Conservation (phyloP, 2,329 filamentous ascomycete genomes). For the Aspergillus costaricaensis region DNA sequence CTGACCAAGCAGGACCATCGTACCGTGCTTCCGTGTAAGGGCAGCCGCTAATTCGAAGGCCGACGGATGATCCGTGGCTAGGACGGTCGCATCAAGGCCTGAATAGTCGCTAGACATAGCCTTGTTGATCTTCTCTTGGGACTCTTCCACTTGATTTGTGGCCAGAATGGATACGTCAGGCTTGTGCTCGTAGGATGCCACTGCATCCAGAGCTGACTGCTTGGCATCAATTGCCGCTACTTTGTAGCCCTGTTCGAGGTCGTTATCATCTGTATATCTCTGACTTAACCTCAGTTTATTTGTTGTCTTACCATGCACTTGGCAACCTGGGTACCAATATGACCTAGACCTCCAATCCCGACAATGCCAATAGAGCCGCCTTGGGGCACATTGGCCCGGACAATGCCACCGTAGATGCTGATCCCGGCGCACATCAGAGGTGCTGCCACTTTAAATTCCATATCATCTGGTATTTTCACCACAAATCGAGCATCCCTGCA, state of each 20-base stretch:
- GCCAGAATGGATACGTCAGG: background rate
- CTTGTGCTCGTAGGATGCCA: background rate
- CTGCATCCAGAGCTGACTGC: background rate
- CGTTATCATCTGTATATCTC: too few relatives aligned
- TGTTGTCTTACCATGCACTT: background rate
- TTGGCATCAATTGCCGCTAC: background rate
- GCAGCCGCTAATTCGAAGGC: background rate
- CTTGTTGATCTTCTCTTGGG: background rate
- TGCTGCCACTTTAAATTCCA: background rate
- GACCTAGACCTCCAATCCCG: background rate
- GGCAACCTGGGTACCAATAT: background rate
- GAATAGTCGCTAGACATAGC: background rate
- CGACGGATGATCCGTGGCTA: background rate
- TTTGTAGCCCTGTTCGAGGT: background rate
- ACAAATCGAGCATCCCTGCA: background rate
- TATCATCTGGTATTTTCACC: background rate
- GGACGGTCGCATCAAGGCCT: background rate
- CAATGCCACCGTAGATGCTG: background rate
- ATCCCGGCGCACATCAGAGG: background rate
- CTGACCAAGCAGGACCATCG: constrained; percentile 62
- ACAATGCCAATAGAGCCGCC: background rate
- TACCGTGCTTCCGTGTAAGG: constrained; percentile 61
- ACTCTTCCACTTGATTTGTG: background rate
- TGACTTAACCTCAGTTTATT: too few relatives aligned
- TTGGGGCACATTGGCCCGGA: background rate